Conservation (phyloP, 768 basidiomycete genomes). For the Podaxis pistillaris region DNA sequence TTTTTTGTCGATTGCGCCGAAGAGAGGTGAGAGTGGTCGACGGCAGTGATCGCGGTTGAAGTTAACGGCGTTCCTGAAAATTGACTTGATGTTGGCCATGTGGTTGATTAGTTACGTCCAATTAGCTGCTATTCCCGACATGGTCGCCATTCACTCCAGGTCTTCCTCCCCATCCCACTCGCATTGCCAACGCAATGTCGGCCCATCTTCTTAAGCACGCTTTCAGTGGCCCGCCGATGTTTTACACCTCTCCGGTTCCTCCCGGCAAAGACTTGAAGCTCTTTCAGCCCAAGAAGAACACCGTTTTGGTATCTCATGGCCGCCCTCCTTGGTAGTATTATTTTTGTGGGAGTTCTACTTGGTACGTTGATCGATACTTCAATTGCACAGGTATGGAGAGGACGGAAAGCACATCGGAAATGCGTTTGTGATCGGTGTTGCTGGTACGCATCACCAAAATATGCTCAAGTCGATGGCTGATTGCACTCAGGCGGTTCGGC, state of each 20-base stretch:
- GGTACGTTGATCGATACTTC: constrained; percentile 6
- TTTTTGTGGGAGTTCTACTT: constrained; percentile 15
- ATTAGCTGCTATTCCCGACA: background rate
- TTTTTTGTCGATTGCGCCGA: background rate
- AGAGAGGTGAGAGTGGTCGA: background rate
- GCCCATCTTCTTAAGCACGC: constrained; percentile 8
- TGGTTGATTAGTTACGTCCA: background rate
- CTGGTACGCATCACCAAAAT: constrained; percentile 45
- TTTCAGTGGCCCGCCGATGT: constrained; percentile 1
- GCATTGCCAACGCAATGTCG: constrained; percentile 1
- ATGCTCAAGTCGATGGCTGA: background rate
- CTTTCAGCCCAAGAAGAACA: constrained; percentile 63
- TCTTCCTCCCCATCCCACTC: background rate
- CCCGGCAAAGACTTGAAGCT: constrained; percentile 14
- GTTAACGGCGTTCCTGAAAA: background rate
- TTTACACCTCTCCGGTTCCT: constrained; percentile 10
- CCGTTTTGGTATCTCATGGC: constrained; percentile 78
- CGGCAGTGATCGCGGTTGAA: background rate
- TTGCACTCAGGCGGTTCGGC: constrained; percentile 68
- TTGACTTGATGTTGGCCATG: background rate
- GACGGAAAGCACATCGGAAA: constrained; percentile 67
- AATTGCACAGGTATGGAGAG: constrained; percentile 63
- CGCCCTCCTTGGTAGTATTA: constrained; percentile 72
- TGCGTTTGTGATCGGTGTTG: constrained; percentile 84
- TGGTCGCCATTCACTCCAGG: background rate